Conservation (phyloP, 805 yeast genomes). For the Pichia insulana region DNA sequence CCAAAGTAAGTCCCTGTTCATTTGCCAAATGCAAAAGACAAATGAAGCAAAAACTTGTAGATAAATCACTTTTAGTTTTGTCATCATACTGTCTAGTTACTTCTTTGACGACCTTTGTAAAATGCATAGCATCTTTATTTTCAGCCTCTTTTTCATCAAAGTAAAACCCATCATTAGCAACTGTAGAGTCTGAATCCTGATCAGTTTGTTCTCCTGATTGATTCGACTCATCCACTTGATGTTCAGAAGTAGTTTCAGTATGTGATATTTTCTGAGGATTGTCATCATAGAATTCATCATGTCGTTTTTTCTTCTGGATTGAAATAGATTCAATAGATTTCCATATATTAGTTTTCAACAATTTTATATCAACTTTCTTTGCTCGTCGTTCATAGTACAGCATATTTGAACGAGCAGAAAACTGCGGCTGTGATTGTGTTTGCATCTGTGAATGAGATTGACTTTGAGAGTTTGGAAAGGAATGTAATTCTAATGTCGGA, state of each 20-base stretch:
- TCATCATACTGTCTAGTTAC: constrained; percentile 30
- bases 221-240: background rate
- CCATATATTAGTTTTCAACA: constrained; percentile 41
- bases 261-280: constrained; percentile 1
- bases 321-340: constrained; percentile 27
- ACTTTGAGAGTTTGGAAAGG: background rate
- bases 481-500: background rate
- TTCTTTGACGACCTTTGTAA: constrained; percentile 29
- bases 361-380: constrained; percentile 39
- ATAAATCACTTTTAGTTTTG: constrained; percentile 33
- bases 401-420: background rate
- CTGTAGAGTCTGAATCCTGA: background rate
- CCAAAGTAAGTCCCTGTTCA: constrained; percentile 36
- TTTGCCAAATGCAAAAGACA: constrained; percentile 43
- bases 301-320: constrained; percentile 20
- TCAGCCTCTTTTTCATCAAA: constrained; percentile 2
- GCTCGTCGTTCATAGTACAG: constrained; percentile 37
- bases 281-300: constrained; percentile 21
- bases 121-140: constrained; percentile 15
- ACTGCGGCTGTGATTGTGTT: background rate
- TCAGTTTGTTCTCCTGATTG: background rate
- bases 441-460: background rate
- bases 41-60: constrained; percentile 44
- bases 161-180: background rate
- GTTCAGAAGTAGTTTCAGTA: background rate